phyloP scores from a whole-genome alignment of 139 green algal species.

The Mychonastes homosphaera region DNA sequence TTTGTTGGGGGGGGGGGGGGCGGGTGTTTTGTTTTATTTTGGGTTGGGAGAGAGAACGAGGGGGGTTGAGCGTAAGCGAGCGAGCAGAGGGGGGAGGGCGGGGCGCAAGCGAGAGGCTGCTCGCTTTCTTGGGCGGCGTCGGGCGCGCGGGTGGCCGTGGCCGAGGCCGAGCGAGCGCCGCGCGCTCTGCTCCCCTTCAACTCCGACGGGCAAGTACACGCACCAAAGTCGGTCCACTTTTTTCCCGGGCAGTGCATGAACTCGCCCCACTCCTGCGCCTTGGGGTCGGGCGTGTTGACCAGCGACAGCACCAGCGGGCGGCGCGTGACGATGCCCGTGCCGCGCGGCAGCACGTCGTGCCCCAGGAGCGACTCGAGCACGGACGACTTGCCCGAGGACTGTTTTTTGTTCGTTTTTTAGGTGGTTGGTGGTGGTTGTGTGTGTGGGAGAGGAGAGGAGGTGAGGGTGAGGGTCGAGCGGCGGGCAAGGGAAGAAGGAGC shows the following conservation, averaged over 20 bases:
- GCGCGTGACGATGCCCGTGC: constrained; percentile 87
- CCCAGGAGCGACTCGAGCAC: constrained; percentile 94
- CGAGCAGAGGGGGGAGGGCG: too few species aligned
- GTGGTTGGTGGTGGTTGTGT: not conserved
- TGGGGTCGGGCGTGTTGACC: constrained; percentile 60
- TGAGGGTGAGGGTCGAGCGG: not conserved
- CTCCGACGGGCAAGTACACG: too few species aligned
- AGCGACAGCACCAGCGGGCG: constrained; percentile 85
- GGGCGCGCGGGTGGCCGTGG: too few species aligned
- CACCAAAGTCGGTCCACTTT: constrained; percentile 77
- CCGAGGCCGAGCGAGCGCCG: too few species aligned
- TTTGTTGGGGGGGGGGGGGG: too few species aligned
- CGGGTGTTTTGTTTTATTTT: too few species aligned
- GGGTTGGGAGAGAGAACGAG: too few species aligned
- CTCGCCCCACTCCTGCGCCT: constrained; percentile 75
- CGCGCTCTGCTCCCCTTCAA: too few species aligned
- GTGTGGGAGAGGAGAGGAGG: not conserved
- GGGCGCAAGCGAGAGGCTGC: too few species aligned
- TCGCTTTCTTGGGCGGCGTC: too few species aligned
- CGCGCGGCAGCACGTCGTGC: constrained; percentile 84
- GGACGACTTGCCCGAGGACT: constrained; percentile 87
- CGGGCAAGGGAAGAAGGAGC: too few species aligned
- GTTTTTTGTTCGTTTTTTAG: constrained; percentile 9
- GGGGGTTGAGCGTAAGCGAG: too few species aligned
- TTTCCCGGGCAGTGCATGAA: constrained; percentile 72